Evolutionary conservation across 805 yeast genomes (phyloP).

Genomic region (Brettanomyces naardenensis): DNA sequence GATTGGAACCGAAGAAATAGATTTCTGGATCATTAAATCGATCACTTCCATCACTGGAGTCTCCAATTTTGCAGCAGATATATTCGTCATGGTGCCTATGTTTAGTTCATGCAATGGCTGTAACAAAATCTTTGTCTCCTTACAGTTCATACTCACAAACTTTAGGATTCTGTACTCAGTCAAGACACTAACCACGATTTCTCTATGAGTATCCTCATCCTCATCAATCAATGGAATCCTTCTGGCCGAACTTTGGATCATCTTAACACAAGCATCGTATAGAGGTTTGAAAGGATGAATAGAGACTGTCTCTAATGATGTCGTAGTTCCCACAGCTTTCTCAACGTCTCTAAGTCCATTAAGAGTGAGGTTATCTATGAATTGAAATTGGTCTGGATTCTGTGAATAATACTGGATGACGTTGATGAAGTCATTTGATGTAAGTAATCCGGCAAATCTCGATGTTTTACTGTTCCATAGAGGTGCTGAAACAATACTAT

Average conservation of each 20-base stretch:
- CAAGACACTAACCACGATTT: slow-evolving; percentile 88
- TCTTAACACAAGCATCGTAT: slow-evolving; percentile 87
- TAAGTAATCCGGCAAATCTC: slow-evolving; percentile 87
- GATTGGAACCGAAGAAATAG: slow-evolving; percentile 92
- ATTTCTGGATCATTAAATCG: slow-evolving; percentile 63
- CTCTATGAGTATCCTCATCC: slow-evolving; percentile 87
- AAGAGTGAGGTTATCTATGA: slow-evolving; percentile 77
- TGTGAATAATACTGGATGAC: slow-evolving; percentile 92
- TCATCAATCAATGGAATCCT: slow-evolving; percentile 92
- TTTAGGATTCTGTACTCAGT: slow-evolving; percentile 95
- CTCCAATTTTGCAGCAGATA: slow-evolving; percentile 79
- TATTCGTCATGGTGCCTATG: slow-evolving; percentile 45
- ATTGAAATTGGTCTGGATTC: slow-evolving; percentile 78
- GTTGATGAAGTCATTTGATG: slow-evolving; percentile 87
- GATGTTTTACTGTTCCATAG: slow-evolving; percentile 89
- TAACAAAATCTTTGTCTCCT: slow-evolving; percentile 78
- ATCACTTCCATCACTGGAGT: slow-evolving; percentile 95
- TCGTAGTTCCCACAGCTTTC: slow-evolving; percentile 76
- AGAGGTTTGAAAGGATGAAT: slow-evolving; percentile 87
- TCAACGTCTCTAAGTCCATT: slow-evolving; percentile 85
- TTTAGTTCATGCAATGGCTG: slow-evolving; percentile 66
- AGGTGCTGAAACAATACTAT: slow-evolving; percentile 94
- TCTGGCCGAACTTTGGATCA: slow-evolving; percentile 83
- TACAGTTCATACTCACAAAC: slow-evolving; percentile 92
- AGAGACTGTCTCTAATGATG: slow-evolving; percentile 68